A percentile compares a stretch with the other conserved stretches of the same genome.
Conservation (phyloP, 1,284 basidiomycete species). For the Apiotrichum sp. region DNA sequence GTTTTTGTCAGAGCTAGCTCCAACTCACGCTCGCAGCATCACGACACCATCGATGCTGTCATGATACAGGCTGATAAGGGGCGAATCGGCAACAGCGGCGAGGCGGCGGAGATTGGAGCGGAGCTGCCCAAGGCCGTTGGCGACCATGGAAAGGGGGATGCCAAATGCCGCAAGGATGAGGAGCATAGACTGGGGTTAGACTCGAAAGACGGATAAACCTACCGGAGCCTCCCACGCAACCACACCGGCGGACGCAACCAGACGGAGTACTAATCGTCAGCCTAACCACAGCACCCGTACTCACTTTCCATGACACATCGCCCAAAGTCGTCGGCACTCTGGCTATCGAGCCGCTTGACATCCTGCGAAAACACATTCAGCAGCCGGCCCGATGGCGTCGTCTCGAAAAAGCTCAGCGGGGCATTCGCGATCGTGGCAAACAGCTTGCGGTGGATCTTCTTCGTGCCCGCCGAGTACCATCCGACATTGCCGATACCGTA, state of each 20-base stretch:
- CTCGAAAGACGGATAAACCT: neutral
- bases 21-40: conserved; percentile 46
- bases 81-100: conserved; percentile 41
- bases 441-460: conserved; percentile 58
- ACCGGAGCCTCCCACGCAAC: conserved; percentile 32
- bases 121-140: conserved; percentile 35
- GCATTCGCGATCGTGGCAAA: conserved; percentile 58
- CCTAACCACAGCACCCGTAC: neutral
- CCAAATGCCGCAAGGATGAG: conserved; percentile 24
- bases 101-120: conserved; percentile 40
- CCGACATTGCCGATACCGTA: conserved; percentile 49
- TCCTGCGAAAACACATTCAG: conserved; percentile 51
- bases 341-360: conserved; percentile 55
- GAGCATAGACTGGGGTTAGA: conserved; percentile 20
- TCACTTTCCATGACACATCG: conserved; percentile 54
- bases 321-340: conserved; percentile 56
- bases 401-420: conserved; percentile 73
- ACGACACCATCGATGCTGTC: conserved; percentile 48
- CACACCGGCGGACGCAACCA: conserved; percentile 16
- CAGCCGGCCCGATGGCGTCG: conserved; percentile 65
- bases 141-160: conserved; percentile 28
- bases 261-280: conserved; percentile 4
- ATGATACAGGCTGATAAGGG: conserved; percentile 48
- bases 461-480: conserved; percentile 56
- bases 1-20: neutral